phyloP scores from a whole-genome alignment of 768 basidiomycete genomes.

The Amanita rimosa region DNA sequence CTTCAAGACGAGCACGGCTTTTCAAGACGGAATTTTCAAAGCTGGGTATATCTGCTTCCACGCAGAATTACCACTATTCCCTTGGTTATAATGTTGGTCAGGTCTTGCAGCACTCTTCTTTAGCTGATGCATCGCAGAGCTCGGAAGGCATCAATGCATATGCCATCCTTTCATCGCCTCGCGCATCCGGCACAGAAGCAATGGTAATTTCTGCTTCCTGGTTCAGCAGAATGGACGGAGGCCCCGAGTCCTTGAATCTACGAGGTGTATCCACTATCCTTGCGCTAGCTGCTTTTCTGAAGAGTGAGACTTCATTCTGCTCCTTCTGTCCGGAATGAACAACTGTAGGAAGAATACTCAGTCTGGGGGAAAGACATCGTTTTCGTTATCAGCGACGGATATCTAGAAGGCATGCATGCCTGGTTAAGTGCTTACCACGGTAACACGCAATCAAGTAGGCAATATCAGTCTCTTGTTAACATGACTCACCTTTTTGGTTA shows the following conservation, averaged over 20 bases:
- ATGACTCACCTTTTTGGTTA: conserved; percentile 1
- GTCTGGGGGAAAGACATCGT: conserved; percentile 94
- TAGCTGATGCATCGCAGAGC: conserved; percentile 23
- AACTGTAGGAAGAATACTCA: conserved; percentile 48
- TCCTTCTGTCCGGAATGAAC: background rate
- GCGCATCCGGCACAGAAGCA: conserved; percentile 88
- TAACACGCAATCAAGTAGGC: conserved; percentile 48
- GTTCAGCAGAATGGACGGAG: conserved; percentile 56
- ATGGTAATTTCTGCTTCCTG: conserved; percentile 90
- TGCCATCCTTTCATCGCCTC: conserved; percentile 70
- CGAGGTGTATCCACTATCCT: conserved; percentile 83
- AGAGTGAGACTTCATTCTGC: conserved; percentile 39
- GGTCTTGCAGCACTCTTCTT: background rate
- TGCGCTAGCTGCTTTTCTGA: conserved; percentile 73
- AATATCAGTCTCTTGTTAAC: background rate
- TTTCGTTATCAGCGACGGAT: conserved; percentile 80
- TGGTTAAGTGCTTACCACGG: conserved; percentile 85
- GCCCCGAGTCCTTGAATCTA: conserved; percentile 55
- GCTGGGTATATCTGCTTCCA: conserved; percentile 60
- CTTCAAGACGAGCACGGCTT: conserved; percentile 50
- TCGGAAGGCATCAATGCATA: conserved; percentile 71
- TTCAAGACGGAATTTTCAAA: conserved; percentile 57
- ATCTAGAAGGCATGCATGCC: conserved; percentile 87
- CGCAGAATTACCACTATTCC: conserved; percentile 54
- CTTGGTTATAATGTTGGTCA: conserved; percentile 40